A percentile compares a stretch with the other conserved stretches of the same genome.
phyloP scores from a whole-genome alignment of 1,139 yeast genomes.

The Yamadazyma jaroonii region DNA sequence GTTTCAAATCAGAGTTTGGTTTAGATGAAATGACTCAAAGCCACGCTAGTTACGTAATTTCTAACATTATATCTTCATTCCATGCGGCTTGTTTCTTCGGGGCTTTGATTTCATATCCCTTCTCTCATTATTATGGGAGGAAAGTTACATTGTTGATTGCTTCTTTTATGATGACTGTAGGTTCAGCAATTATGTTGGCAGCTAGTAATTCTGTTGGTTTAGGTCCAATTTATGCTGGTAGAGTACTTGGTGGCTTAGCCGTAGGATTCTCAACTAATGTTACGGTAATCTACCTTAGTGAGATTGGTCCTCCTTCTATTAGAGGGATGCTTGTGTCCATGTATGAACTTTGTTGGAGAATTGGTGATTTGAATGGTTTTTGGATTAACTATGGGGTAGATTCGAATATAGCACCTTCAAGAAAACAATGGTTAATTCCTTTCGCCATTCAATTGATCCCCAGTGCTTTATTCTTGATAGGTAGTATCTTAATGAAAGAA shows the following conservation, averaged over 20 bases:
- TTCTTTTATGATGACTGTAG: slow-evolving; percentile 32
- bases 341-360: slow-evolving; percentile 44
- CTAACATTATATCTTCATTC: slow-evolving; percentile 42
- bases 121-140: slow-evolving; percentile 36
- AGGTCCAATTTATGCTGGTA: slow-evolving; percentile 41
- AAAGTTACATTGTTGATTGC: slow-evolving; percentile 33
- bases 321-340: slow-evolving; percentile 38
- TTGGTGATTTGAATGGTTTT: slow-evolving; percentile 43
- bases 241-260: slow-evolving; percentile 40
- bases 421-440: slow-evolving; percentile 42
- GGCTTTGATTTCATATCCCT: slow-evolving; percentile 39
- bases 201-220: slow-evolving; percentile 27
- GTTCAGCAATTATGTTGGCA: slow-evolving; percentile 42
- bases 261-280: slow-evolving; percentile 42
- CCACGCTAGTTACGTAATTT: slow-evolving; percentile 24
- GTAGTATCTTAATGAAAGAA: slow-evolving; percentile 35
- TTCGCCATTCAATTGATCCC: slow-evolving; percentile 44
- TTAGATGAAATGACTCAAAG: slow-evolving; percentile 21
- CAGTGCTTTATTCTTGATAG: slow-evolving; percentile 35
- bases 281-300: slow-evolving; percentile 41
- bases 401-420: slow-evolving; percentile 24
- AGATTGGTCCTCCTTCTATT: slow-evolving; percentile 40
- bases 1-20: slow-evolving; percentile 35
- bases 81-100: slow-evolving; percentile 47
- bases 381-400: slow-evolving; percentile 44